Evolutionary conservation across 1,139 yeast genomes (phyloP).

Genomic region (Dujonia santamariae): DNA sequence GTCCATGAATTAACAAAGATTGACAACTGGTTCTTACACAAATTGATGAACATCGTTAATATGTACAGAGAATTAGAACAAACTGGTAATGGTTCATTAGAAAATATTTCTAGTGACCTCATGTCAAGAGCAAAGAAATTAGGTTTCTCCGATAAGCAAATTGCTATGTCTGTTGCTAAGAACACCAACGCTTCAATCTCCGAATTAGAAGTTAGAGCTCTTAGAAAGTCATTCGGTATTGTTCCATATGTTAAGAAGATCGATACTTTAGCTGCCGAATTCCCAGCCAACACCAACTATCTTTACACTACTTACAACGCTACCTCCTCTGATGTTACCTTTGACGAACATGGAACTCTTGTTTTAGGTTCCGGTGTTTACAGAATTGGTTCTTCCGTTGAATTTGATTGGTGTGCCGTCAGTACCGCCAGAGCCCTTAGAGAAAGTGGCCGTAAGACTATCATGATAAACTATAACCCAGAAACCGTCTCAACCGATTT

Average conservation of each 20-base stretch:
- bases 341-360: conserved; percentile 88
- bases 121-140: conserved; percentile 83
- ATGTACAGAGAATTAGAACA: conserved; percentile 79
- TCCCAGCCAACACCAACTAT: conserved; percentile 96
- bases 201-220: conserved; percentile 78
- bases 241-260: conserved; percentile 94
- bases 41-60: conserved; percentile 84
- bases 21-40: conserved; percentile 94
- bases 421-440: conserved; percentile 93
- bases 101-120: conserved; percentile 61
- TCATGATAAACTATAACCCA: conserved; percentile 97
- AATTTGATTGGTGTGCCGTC: conserved; percentile 99
- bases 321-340: conserved; percentile 74
- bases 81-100: conserved; percentile 47
- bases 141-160: conserved; percentile 94
- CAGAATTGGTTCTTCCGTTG: conserved; percentile 97
- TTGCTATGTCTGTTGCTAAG: conserved; percentile 68
- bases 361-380: conserved; percentile 98
- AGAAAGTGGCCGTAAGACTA: conserved; percentile 81
- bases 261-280: conserved; percentile 97
- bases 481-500: conserved; percentile 98
- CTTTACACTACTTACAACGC: conserved; percentile 96
- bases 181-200: conserved; percentile 14
- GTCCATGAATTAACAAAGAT: conserved; percentile 90
- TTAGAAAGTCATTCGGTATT: conserved; percentile 74